These are phyloP conservation scores for Colletotrichum destructivum DNA, from an alignment of 2,329 filamentous ascomycete genomes.

Conservation along the genomic window DNA sequence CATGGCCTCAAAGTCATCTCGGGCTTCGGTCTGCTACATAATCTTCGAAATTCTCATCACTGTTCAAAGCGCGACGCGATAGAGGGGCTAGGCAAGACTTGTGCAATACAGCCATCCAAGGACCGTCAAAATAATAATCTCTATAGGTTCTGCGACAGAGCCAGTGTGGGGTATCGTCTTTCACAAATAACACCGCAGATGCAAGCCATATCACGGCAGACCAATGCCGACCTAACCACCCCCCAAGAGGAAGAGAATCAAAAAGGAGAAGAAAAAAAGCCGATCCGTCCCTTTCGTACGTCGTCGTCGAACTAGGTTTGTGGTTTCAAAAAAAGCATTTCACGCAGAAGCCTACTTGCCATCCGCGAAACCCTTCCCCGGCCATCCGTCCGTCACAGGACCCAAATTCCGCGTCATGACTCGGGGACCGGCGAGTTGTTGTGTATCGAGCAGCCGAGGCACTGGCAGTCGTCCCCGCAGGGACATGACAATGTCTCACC, in stretches of 20 bases:
- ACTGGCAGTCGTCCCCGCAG: conserved; percentile 73
- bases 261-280: neutral
- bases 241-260: neutral
- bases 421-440: conserved; percentile 46
- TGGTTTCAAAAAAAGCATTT: conserved; percentile 3
- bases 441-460: conserved; percentile 71
- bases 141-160: conserved; percentile 18
- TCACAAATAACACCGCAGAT: conserved; percentile 23
- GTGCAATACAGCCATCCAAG: neutral
- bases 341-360: neutral
- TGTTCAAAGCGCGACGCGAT: neutral
- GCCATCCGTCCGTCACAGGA: neutral
- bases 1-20: neutral
- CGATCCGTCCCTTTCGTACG: neutral
- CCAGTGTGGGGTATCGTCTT: conserved; percentile 37
- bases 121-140: conserved; percentile 5
- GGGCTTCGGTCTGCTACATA: neutral
- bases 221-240: conserved; percentile 18
- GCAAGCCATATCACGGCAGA: conserved; percentile 21
- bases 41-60: too few species aligned
- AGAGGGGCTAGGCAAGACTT: neutral
- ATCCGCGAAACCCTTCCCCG: neutral
- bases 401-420: conserved; percentile 6
- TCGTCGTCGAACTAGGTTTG: conserved; percentile 16
- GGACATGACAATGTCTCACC: conserved; percentile 67